Base-by-base conservation (phyloP, 768 basidiomycete genomes). In the Cytidiella melzeri region DNA sequence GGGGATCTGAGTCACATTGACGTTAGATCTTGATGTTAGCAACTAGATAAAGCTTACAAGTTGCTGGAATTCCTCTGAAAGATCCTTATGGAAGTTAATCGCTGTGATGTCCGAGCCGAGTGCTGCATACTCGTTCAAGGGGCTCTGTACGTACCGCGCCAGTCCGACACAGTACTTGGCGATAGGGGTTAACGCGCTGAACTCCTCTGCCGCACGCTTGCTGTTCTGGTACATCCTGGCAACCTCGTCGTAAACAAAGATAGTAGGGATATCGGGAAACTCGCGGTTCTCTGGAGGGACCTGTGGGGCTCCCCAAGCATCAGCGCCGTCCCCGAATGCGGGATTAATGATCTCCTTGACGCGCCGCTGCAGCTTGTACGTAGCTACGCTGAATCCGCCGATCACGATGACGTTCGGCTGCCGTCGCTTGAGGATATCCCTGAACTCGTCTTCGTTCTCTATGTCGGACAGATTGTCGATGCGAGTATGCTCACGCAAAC, bases 211-310 rank as follows among this genome's bases (percentile, higher is more conserved):
- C 2, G 91, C 91, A 30, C 94, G 85, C 51, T 81, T 77, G 61
- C 89, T 92, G 62, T 93, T 84, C 67, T 94, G 92, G 66, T 92
- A 98, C 38, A 98, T 81, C 38, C 95, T 78, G 12, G 96, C 96
- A 28, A 95, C 85, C 48, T 95, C 91, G 61, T 99, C 96, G 37
- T 79, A 77, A 27, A 90, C 82, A 61, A 88, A 97, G 30, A 87
- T 81, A 49, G 94, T 82, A 1, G 84, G 85, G 41, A 81, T 85
- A 48, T 79, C 70, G n/a, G n/a, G n/a, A n/a, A n/a, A n/a, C n/a
- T n/a, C n/a, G n/a, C n/a, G n/a, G 15, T 34, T 34, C 24, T 52
- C 43, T 15, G 45, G 51, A 45, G 19, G 61, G 5, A 41, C 51
- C 15, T 64, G 62, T 38, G 41, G 55, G 15, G 28, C 50, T 55